A percentile compares a stretch with the other conserved stretches of the same genome.
Evolutionary conservation across 2,329 filamentous ascomycete species (phyloP).

Genomic region (Cordyceps pruinosa): DNA sequence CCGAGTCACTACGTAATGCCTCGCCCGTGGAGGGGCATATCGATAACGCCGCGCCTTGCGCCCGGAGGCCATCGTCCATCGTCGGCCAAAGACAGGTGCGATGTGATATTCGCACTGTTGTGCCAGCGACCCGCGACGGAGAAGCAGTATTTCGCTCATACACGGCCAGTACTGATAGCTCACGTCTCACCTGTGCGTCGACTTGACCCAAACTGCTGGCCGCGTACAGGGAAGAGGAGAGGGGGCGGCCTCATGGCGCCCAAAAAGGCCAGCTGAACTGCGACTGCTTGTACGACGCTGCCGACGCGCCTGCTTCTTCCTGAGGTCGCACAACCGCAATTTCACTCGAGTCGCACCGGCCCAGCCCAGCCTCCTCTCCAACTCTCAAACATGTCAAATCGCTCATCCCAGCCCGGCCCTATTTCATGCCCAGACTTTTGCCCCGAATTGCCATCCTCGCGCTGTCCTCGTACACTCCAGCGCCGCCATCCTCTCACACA

Average conservation of each 20-base stretch:
- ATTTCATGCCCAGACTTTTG: too few species aligned
- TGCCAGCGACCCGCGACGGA: background rate
- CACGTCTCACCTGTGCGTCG: background rate
- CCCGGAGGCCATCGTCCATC: background rate
- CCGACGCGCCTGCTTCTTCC: background rate
- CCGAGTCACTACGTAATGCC: background rate
- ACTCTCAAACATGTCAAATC: too few species aligned
- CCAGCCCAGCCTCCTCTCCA: background rate
- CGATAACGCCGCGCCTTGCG: background rate
- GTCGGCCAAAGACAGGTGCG: background rate
- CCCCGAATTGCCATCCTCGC: background rate
- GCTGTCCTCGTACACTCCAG: too few species aligned
- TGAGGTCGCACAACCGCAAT: background rate
- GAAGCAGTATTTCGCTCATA: background rate
- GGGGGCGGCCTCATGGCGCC: too few species aligned
- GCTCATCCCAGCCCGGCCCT: background rate
- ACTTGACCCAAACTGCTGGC: background rate
- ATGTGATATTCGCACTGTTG: background rate
- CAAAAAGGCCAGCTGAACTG: background rate
- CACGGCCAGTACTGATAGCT: too few species aligned
- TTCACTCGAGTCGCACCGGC: background rate
- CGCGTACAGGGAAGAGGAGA: too few species aligned
- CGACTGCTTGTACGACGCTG: background rate
- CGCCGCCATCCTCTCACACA: background rate
- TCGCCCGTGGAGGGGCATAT: constrained; percentile 2